Base-by-base conservation (phyloP, 2,329 filamentous ascomycete genomes). In the Fusarium haematococcum region DNA sequence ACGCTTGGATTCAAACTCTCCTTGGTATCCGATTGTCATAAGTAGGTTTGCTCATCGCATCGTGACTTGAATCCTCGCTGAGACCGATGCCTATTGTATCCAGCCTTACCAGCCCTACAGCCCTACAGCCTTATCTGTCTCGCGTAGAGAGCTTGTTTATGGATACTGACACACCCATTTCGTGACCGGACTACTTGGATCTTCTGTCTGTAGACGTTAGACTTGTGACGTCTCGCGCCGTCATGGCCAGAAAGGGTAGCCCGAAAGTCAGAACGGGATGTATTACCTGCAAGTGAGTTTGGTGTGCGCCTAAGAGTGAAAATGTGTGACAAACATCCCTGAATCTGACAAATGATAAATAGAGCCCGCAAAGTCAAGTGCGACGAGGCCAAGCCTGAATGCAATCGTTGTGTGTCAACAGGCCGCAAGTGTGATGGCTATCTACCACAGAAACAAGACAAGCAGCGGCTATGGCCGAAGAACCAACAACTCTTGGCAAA, bases 311-410 rank as follows among this genome's bases (percentile, higher is more conserved):
- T 4, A 37, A 16, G 20, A 18, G n/a, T 16, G 23, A 39, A 20
- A 18, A 18, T 30, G 18, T 41, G 23, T 30, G 18, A 27, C 16
- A 14, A 23, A 39, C 32, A 39, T 6, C 20, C 35, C 56, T 2
- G 1, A 25, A 32, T 58, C 56, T 58, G 23, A 58, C 56, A 27
- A 37, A 25, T 37, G 41, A 43, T 18, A 16, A n/a, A 58, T 27
- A 70, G 68, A 65, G 41, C 63, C 4, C 68, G 68, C 7, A 70
- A 65, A 37, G 33, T 70, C 4, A 70, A 70, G 52, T 70, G 68
- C 4, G 68, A 70, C 3, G 68, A 70, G 25, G 30, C 6, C 1
- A 69, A 54, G 13, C 68, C 68, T 0, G 58, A n/a, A 6, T 70
- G 66, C n/a, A 57, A 65, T n/a, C 68, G 66, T 13, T 70, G 68